Evolutionary conservation across 192 early-diverging fungal genomes (phyloP).

Genomic region (Coemansia sp.): DNA sequence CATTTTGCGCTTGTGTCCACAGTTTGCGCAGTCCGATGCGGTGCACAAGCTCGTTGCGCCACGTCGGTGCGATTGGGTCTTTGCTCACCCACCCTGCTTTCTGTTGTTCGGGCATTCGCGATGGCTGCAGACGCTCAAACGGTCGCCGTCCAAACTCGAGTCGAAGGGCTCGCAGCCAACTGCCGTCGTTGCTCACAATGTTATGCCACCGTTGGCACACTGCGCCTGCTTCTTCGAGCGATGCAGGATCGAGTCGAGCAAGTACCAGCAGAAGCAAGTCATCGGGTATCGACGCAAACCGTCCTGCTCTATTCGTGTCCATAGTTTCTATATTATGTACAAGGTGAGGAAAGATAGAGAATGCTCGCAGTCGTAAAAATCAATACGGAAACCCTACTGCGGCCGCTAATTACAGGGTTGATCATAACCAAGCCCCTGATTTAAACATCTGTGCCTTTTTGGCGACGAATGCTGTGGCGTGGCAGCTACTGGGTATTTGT

Average conservation of each 20-base stretch:
- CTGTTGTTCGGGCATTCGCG: constrained; percentile 3
- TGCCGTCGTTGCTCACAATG: constrained; percentile 28
- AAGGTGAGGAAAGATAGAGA: not conserved
- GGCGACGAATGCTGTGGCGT: too few relatives aligned
- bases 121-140: constrained; percentile 10
- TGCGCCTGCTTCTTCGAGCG: constrained; percentile 15
- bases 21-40: constrained; percentile 12
- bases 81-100: constrained; percentile 9
- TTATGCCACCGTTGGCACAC: constrained; percentile 26
- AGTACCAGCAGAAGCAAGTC: constrained; percentile 30
- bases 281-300: constrained; percentile 16
- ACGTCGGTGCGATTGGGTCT: not conserved
- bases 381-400: too few relatives aligned
- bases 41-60: constrained; percentile 19
- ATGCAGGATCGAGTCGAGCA: constrained; percentile 11
- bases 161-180: constrained; percentile 30
- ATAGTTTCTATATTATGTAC: not conserved
- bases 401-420: too few relatives aligned
- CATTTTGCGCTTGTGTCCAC: constrained; percentile 11
- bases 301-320: not conserved
- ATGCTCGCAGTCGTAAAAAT: too few relatives aligned
- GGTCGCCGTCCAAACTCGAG: constrained; percentile 19
- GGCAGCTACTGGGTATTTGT: too few relatives aligned
- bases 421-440: too few relatives aligned
- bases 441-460: too few relatives aligned